Evolutionary conservation across 768 basidiomycete species (phyloP).

Genomic region (Termitomyces sp.): DNA sequence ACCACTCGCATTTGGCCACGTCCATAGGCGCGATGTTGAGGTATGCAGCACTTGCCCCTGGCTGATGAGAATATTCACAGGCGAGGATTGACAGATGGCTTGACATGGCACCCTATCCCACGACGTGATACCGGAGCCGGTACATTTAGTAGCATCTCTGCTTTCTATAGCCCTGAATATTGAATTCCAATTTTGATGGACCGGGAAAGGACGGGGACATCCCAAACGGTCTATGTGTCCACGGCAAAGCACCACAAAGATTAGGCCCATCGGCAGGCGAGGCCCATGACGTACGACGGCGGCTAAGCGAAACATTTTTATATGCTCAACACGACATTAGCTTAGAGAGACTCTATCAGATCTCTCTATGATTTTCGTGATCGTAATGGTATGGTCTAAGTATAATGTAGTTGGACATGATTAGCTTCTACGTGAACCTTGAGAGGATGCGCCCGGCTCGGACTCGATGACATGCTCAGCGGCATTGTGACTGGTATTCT

Average conservation of each 20-base stretch:
- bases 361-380: background rate
- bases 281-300: no score
- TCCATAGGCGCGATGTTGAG: constrained; percentile 50
- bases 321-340: no score
- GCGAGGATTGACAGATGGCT: constrained; percentile 33
- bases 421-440: constrained; percentile 58
- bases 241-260: no score
- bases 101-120: constrained; percentile 30
- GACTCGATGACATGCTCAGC: no score
- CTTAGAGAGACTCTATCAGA: background rate
- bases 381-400: background rate
- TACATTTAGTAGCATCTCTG: background rate
- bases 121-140: constrained; percentile 21
- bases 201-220: background rate
- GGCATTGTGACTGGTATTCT: no score
- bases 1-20: constrained; percentile 38
- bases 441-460: constrained; percentile 38
- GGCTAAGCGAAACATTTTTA: no score
- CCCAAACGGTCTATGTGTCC: no score
- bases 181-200: constrained; percentile 30
- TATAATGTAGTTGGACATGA: background rate
- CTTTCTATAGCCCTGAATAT: background rate
- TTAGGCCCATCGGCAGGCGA: no score
- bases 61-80: background rate
- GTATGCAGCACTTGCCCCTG: constrained; percentile 22